phyloP scores from a whole-genome alignment of 306 rosid species.

The Citrullus amarus region DNA sequence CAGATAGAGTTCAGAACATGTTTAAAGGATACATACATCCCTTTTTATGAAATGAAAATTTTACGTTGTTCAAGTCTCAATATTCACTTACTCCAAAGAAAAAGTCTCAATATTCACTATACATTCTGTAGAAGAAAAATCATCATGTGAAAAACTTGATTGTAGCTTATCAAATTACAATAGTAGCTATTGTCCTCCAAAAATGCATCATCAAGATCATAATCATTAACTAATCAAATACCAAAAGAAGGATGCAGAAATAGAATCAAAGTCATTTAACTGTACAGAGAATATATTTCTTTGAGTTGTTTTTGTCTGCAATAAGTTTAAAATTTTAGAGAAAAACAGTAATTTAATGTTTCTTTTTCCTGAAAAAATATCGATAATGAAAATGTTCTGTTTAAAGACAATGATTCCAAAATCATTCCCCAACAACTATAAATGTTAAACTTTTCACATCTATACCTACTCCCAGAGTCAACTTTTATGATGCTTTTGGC shows the following conservation, averaged over 20 bases:
- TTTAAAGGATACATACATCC: background rate
- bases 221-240: background rate
- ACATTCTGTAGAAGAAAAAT: background rate
- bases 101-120: background rate
- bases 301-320: background rate
- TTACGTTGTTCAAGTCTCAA: background rate
- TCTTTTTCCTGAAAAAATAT: background rate
- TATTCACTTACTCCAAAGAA: background rate
- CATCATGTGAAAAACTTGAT: background rate
- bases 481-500: slow-evolving; percentile 8
- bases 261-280: background rate
- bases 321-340: background rate
- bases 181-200: background rate
- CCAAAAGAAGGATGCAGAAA: background rate
- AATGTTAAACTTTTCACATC: background rate
- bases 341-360: background rate
- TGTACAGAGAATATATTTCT: background rate
- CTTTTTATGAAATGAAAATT: background rate
- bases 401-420: background rate
- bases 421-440: background rate
- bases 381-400: background rate
- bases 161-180: background rate
- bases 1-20: background rate
- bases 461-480: background rate
- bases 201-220: background rate